phyloP scores from a whole-genome alignment of 75 land plant genomes.

The Cupressus sempervirens region DNA sequence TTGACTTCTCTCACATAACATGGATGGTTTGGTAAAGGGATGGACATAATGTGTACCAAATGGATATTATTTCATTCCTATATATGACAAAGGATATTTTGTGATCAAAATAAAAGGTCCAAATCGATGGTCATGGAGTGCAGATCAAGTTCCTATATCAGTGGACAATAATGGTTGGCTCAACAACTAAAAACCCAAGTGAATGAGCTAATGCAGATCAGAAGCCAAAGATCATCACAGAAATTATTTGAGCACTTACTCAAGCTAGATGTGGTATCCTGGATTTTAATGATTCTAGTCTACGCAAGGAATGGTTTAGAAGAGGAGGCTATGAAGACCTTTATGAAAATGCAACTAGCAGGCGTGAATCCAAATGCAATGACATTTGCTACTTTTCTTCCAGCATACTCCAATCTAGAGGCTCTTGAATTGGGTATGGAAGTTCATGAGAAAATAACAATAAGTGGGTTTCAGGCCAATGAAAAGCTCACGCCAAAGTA shows the following conservation, averaged over 20 bases:
- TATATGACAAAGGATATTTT: too few relatives aligned
- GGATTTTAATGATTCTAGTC: slow-evolving; percentile 15
- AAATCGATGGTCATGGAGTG: too few relatives aligned
- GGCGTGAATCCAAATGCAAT: not conserved
- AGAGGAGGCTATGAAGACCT: not conserved
- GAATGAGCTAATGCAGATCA: too few relatives aligned
- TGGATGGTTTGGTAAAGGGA: too few relatives aligned
- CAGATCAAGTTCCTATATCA: slow-evolving; percentile 59
- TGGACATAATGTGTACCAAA: too few relatives aligned
- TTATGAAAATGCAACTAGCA: not conserved
- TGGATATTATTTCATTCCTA: too few relatives aligned
- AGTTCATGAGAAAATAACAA: slow-evolving; percentile 4
- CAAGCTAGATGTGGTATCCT: slow-evolving; percentile 8
- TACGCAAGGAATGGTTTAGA: slow-evolving; percentile 5
- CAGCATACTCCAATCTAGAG: slow-evolving; percentile 10
- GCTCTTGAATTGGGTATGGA: slow-evolving; percentile 10
- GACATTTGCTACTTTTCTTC: slow-evolving; percentile 5
- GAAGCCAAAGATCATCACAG: too few relatives aligned
- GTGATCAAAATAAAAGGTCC: too few relatives aligned
- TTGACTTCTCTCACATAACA: too few relatives aligned
- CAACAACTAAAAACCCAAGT: too few relatives aligned
- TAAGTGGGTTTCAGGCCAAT: slow-evolving; percentile 8
- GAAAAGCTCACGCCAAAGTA: too few relatives aligned
- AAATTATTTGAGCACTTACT: slow-evolving; percentile 11
- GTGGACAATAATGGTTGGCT: slow-evolving; percentile 85